These are phyloP conservation scores for Suillus subaureus DNA, from an alignment of 768 basidiomycete species.

Conservation along the genomic window DNA sequence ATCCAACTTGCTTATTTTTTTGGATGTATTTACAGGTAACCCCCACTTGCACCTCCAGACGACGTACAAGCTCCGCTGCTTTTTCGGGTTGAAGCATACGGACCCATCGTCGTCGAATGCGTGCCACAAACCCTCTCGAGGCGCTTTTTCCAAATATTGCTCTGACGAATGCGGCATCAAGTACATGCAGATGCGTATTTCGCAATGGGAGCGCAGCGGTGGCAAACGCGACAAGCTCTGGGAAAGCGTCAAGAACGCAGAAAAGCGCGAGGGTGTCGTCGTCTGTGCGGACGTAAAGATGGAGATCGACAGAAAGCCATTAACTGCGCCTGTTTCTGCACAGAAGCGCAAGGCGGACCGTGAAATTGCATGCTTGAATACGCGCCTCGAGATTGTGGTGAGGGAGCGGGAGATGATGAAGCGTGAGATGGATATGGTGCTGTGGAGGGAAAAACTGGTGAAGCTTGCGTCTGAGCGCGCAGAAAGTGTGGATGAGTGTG, in stretches of 20 bases:
- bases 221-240: slow-evolving; percentile 68
- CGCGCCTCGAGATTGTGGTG: slow-evolving; percentile 57
- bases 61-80: slow-evolving; percentile 80
- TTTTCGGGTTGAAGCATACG: slow-evolving; percentile 66
- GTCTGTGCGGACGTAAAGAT: slow-evolving; percentile 42
- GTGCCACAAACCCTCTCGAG: slow-evolving; percentile 81
- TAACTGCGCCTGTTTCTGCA: slow-evolving; percentile 31
- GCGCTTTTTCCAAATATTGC: slow-evolving; percentile 88
- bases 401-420: slow-evolving; percentile 65
- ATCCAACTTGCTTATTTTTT: slow-evolving; percentile 4
- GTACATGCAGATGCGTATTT: slow-evolving; percentile 67
- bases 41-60: slow-evolving; percentile 63
- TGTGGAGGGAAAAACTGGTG: slow-evolving; percentile 71
- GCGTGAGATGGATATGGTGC: slow-evolving; percentile 65
- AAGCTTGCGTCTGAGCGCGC: slow-evolving; percentile 70
- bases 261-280: slow-evolving; percentile 71
- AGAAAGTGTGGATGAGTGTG: slow-evolving; percentile 69
- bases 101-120: slow-evolving; percentile 63
- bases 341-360: slow-evolving; percentile 52
- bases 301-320: slow-evolving; percentile 17
- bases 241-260: slow-evolving; percentile 71
- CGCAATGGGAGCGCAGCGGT: slow-evolving; percentile 61
- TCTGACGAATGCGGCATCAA: slow-evolving; percentile 85
- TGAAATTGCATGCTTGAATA: slow-evolving; percentile 57
- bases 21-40: slow-evolving; percentile 45